These are phyloP conservation scores for Argentina anserina DNA, from an alignment of 306 rosid species.

Conservation along the genomic window DNA sequence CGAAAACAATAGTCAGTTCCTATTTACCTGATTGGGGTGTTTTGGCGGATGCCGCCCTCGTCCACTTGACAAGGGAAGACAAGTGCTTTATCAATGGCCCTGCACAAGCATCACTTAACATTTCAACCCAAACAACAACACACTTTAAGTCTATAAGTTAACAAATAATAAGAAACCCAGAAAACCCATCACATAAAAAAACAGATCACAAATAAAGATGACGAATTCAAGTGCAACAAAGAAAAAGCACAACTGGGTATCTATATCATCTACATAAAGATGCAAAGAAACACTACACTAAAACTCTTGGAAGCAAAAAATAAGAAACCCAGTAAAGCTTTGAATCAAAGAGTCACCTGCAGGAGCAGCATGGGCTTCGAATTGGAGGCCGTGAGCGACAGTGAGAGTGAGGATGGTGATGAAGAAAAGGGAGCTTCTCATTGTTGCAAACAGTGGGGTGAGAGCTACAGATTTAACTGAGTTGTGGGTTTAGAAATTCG, in stretches of 20 bases:
- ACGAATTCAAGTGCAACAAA: not conserved
- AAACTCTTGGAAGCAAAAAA: conserved; percentile 12
- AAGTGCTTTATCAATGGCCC: conserved; percentile 79
- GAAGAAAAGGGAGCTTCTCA: conserved; percentile 46
- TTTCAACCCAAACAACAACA: conserved; percentile 13
- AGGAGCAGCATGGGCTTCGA: conserved; percentile 76
- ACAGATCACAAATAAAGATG: conserved; percentile 7
- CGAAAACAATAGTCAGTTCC: conserved; percentile 5
- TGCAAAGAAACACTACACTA: not conserved
- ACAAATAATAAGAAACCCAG: not conserved
- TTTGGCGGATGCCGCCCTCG: conserved; percentile 70
- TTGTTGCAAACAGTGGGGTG: conserved; percentile 23
- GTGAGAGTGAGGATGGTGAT: conserved; percentile 32
- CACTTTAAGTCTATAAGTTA: not conserved
- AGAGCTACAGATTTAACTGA: not conserved
- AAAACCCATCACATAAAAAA: conserved; percentile 9
- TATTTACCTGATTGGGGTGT: conserved; percentile 68
- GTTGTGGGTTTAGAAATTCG: not conserved
- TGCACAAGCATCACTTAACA: conserved; percentile 32
- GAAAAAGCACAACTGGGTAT: not conserved
- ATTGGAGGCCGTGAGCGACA: conserved; percentile 37
- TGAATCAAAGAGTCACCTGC: conserved; percentile 55
- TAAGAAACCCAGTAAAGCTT: conserved; percentile 32
- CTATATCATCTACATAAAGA: not conserved
- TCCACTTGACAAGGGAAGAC: conserved; percentile 80